Conservation (phyloP, 23 red algal species). For the Chondrus crispus region DNA sequence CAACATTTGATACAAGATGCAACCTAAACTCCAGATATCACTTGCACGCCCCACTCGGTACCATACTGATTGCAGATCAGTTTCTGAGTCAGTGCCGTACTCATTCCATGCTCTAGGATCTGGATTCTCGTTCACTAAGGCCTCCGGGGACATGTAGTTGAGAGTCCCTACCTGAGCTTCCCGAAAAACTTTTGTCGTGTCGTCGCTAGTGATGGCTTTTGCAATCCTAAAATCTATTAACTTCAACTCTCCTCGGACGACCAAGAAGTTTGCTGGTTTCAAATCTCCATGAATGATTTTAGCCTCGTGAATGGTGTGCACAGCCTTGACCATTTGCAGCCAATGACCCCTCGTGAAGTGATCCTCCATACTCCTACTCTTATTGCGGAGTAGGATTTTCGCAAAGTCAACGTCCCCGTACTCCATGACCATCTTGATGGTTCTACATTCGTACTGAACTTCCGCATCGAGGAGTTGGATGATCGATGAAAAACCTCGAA, state of each 20-base stretch:
- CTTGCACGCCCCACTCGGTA: constrained; percentile 83
- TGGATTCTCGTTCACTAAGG: no score
- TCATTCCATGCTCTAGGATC: constrained; percentile 20
- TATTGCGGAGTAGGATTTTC: constrained; percentile 35
- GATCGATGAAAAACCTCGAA: constrained; percentile 74
- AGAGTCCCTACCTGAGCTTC: constrained; percentile 90
- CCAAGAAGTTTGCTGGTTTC: constrained; percentile 99
- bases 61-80: neutral
- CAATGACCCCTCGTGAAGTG: constrained; percentile 87
- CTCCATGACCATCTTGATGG: constrained; percentile 92
- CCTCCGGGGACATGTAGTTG: constrained; percentile 99
- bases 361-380: constrained; percentile 26
- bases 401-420: constrained; percentile 94
- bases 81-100: neutral
- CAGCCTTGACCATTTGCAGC: constrained; percentile 98
- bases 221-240: constrained; percentile 99
- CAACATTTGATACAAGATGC: constrained; percentile 96
- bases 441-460: constrained; percentile 58
- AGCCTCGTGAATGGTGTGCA: constrained; percentile 86
- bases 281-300: constrained; percentile 94
- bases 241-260: constrained; percentile 88
- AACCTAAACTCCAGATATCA: constrained; percentile 97
- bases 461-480: constrained; percentile 85
- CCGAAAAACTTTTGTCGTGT: constrained; percentile 95
- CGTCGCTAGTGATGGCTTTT: constrained; percentile 83